These are phyloP conservation scores for Triadica sebifera DNA, from an alignment of 345 rosid genomes.

Conservation along the genomic window DNA sequence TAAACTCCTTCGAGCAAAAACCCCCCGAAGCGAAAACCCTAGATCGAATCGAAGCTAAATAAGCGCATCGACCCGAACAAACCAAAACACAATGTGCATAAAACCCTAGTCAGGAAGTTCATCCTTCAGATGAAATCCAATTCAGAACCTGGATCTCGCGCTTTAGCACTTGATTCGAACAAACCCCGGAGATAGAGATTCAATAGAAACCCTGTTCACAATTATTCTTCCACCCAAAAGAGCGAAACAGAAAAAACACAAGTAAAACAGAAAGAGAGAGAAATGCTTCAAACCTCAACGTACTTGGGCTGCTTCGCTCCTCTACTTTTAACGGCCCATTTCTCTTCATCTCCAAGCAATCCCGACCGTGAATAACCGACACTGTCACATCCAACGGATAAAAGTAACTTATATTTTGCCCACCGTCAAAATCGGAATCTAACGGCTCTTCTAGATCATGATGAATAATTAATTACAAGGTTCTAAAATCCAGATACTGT, in stretches of 20 bases:
- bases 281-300: background rate
- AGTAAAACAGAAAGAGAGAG: background rate
- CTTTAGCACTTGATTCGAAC: conserved; percentile 17
- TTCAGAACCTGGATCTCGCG: conserved; percentile 27
- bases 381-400: background rate
- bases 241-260: background rate
- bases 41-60: conserved; percentile 30
- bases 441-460: conserved; percentile 8
- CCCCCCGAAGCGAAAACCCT: conserved; percentile 12
- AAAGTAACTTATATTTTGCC: background rate
- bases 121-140: conserved; percentile 10
- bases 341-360: background rate
- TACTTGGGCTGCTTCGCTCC: conserved; percentile 10
- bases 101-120: conserved; percentile 18
- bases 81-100: background rate
- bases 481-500: background rate
- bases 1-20: conserved; percentile 14
- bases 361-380: conserved; percentile 7
- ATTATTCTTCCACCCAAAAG: background rate
- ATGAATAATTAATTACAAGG: background rate
- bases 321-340: conserved; percentile 24
- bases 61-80: conserved; percentile 16
- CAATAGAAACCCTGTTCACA: background rate
- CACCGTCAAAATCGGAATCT: conserved; percentile 13
- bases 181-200: conserved; percentile 4